Evolutionary conservation across 1,139 yeast genomes (phyloP).

Genomic region (Sugiyamaella sp.): DNA sequence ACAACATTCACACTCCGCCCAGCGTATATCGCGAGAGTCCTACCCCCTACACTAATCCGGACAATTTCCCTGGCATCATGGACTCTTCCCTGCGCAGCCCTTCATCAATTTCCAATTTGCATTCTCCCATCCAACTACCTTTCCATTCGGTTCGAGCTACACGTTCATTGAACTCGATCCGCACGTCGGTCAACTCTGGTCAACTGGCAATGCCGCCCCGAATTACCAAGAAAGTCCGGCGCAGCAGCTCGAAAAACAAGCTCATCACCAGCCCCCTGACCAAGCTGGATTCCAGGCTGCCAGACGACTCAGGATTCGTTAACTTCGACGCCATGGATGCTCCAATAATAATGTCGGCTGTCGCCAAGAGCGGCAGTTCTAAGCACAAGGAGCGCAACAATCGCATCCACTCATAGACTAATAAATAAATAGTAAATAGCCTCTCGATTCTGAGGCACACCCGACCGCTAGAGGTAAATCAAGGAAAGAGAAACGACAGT

Average conservation of each 20-base stretch:
- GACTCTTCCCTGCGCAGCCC: not conserved
- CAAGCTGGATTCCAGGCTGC: slow-evolving; percentile 19
- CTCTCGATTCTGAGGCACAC: not conserved
- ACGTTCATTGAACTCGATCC: slow-evolving; percentile 10
- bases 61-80: not conserved
- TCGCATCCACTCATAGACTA: not conserved
- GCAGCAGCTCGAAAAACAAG: slow-evolving; percentile 7
- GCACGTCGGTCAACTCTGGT: not conserved
- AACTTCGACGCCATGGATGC: slow-evolving; percentile 32
- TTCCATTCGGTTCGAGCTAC: slow-evolving; percentile 3
- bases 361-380: slow-evolving; percentile 33
- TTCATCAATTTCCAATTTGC: slow-evolving; percentile 1
- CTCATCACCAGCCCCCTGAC: slow-evolving; percentile 15
- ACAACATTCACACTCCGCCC: not conserved
- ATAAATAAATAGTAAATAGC: not conserved
- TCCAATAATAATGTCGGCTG: slow-evolving; percentile 32
- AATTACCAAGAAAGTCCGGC: not conserved
- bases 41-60: not conserved
- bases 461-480: no score
- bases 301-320: slow-evolving; percentile 32
- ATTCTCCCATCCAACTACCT: not conserved
- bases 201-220: not conserved
- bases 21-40: not conserved
- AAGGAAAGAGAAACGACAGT: not conserved
- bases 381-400: slow-evolving; percentile 1